A percentile compares a stretch with the other conserved stretches of the same genome.
Conservation (phyloP, 805 yeast genomes). For the Yueomyces sp. region DNA sequence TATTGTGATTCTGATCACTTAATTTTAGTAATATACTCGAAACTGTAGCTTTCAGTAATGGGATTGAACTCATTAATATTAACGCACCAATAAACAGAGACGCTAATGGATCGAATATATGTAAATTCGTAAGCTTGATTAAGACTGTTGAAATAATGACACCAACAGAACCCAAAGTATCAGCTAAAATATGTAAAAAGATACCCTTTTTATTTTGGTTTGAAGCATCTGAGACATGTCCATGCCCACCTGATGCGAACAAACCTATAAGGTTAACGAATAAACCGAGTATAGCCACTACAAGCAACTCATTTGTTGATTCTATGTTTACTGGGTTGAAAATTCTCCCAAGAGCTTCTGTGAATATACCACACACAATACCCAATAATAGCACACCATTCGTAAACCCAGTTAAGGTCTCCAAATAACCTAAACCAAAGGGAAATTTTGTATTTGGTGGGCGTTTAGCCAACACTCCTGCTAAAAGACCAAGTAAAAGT, state of each 20-base stretch:
- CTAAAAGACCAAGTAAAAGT: slow-evolving; percentile 74
- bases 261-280: slow-evolving; percentile 85
- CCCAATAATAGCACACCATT: slow-evolving; percentile 83
- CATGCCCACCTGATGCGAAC: slow-evolving; percentile 87
- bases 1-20: slow-evolving; percentile 43
- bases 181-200: slow-evolving; percentile 86
- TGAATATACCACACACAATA: slow-evolving; percentile 75
- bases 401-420: slow-evolving; percentile 88
- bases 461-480: slow-evolving; percentile 52
- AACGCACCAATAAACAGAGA: slow-evolving; percentile 75
- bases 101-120: slow-evolving; percentile 85
- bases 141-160: slow-evolving; percentile 84
- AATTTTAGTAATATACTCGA: slow-evolving; percentile 54
- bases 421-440: slow-evolving; percentile 73
- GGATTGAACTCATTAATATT: slow-evolving; percentile 71
- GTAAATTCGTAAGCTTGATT: slow-evolving; percentile 49
- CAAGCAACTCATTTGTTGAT: slow-evolving; percentile 68
- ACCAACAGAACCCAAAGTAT: slow-evolving; percentile 92
- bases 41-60: slow-evolving; percentile 72
- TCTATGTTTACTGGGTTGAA: slow-evolving; percentile 64
- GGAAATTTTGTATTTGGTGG: slow-evolving; percentile 65
- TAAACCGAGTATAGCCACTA: slow-evolving; percentile 76
- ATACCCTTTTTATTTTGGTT: slow-evolving; percentile 85
- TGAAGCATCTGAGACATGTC: slow-evolving; percentile 27
- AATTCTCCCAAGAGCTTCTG: slow-evolving; percentile 77